Evolutionary conservation across 257 asterid genomes (phyloP).

Genomic region (Nicotiana undulata): DNA sequence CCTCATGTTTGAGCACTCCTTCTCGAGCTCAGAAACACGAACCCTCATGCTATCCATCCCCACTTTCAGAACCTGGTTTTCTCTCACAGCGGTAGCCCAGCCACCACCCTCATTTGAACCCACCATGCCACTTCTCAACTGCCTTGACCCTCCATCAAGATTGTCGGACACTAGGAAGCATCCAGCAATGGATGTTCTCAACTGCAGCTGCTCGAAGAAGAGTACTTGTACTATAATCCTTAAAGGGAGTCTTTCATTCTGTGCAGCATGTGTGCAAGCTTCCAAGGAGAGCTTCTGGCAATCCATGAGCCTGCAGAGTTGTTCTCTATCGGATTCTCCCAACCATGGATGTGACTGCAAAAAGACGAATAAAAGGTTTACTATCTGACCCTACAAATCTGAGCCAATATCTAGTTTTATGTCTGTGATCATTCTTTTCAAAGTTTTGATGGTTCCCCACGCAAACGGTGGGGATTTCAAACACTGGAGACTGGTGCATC

Average conservation of each 20-base stretch:
- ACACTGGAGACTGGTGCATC: background rate
- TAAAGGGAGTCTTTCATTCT: constrained; percentile 81
- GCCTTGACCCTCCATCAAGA: constrained; percentile 87
- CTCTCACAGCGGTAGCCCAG: constrained; percentile 74
- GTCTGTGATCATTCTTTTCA: background rate
- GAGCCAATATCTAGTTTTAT: background rate
- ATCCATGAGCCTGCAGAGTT: constrained; percentile 89
- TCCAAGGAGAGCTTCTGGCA: constrained; percentile 96
- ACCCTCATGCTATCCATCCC: constrained; percentile 95
- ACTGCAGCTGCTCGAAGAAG: constrained; percentile 93
- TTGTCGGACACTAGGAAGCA: constrained; percentile 92
- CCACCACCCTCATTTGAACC: constrained; percentile 54
- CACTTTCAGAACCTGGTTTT: constrained; percentile 92
- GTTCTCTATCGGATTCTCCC: constrained; percentile 78
- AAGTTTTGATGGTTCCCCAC: background rate
- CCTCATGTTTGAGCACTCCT: constrained; percentile 84
- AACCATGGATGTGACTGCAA: constrained; percentile 96
- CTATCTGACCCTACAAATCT: background rate
- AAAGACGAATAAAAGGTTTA: background rate
- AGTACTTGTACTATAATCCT: constrained; percentile 88
- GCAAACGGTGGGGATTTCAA: background rate
- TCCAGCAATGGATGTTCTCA: constrained; percentile 89
- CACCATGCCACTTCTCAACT: constrained; percentile 67
- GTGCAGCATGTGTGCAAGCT: constrained; percentile 99
- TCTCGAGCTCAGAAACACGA: constrained; percentile 89